Conservation (phyloP, 352 stramenopile species). For the Phytopythium cucurbitacearum region DNA sequence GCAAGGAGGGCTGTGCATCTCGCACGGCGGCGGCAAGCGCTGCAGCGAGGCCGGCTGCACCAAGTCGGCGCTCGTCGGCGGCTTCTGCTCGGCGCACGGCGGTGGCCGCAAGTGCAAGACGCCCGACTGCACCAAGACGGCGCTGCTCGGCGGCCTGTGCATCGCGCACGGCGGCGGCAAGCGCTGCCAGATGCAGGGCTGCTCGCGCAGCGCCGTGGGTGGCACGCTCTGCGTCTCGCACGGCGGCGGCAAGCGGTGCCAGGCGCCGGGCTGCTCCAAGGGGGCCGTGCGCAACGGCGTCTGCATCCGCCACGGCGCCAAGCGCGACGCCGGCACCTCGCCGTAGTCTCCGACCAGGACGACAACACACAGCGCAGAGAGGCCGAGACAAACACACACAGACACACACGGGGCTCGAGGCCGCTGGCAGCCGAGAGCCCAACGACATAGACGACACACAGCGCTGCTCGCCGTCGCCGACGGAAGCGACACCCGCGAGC, state of each 20-base stretch:
- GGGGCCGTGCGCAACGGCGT: conserved; percentile 77
- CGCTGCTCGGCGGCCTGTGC: conserved; percentile 68
- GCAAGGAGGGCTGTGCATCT: conserved; percentile 78
- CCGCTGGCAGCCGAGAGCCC: too few species aligned
- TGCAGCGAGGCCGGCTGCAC: conserved; percentile 69
- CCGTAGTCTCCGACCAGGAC: not conserved
- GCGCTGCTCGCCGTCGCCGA: too few species aligned
- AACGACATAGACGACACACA: too few species aligned
- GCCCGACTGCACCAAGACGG: conserved; percentile 71
- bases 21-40: conserved; percentile 76
- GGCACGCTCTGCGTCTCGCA: conserved; percentile 68
- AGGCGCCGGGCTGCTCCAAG: conserved; percentile 77
- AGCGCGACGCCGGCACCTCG: conserved; percentile 35
- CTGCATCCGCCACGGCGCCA: conserved; percentile 83
- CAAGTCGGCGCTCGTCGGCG: conserved; percentile 78
- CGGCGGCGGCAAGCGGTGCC: conserved; percentile 67
- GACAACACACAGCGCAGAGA: too few species aligned
- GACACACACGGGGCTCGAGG: too few species aligned
- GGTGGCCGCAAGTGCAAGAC: conserved; percentile 75
- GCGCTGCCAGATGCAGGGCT: conserved; percentile 65
- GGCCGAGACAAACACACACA: too few species aligned
- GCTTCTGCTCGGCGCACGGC: conserved; percentile 81
- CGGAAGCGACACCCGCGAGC: too few species aligned
- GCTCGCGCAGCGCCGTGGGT: conserved; percentile 62
- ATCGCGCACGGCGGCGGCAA: conserved; percentile 81